Evolutionary conservation across 805 yeast species (phyloP).

Genomic region (Pichia pseudocactophila): DNA sequence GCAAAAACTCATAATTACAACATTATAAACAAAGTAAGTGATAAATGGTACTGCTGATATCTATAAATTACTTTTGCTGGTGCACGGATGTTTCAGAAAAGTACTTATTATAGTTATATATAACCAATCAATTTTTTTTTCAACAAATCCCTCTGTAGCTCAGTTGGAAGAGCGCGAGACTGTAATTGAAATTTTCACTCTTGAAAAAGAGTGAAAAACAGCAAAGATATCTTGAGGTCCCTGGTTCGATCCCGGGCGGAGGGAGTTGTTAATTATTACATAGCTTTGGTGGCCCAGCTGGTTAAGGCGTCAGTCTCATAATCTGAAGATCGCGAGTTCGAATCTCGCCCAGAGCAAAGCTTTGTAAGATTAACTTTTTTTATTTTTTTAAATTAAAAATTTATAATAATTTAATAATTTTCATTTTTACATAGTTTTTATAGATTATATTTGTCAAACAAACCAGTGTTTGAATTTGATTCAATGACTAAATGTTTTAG

Average conservation of each 20-base stretch:
- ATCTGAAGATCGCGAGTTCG: slow-evolving; percentile 35
- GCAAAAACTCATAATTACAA: no score
- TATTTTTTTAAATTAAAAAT: slow-evolving; percentile 1
- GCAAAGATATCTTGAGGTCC: slow-evolving; percentile 15
- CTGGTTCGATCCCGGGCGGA: slow-evolving; percentile 16
- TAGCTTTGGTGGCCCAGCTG: slow-evolving; percentile 33
- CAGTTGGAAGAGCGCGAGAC: slow-evolving; percentile 20
- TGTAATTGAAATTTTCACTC: slow-evolving; percentile 10
- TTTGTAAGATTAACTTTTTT: slow-evolving; percentile 4
- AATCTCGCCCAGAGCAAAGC: slow-evolving; percentile 31
- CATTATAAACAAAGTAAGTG: no score
- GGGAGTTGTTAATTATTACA: neutral
- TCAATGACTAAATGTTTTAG: slow-evolving; percentile 2
- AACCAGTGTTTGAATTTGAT: slow-evolving; percentile 1
- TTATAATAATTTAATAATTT: slow-evolving; percentile 4
- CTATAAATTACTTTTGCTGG: no score
- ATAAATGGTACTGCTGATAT: no score
- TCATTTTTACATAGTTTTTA: slow-evolving; percentile 1
- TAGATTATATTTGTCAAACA: neutral
- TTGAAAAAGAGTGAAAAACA: no score
- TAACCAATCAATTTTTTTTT: neutral
- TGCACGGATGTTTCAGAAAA: no score
- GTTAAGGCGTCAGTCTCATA: slow-evolving; percentile 34
- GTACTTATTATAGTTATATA: no score
- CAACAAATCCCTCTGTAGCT: slow-evolving; percentile 15